Conservation (phyloP, 2,329 filamentous ascomycete species). For the Saccharata proteae region DNA sequence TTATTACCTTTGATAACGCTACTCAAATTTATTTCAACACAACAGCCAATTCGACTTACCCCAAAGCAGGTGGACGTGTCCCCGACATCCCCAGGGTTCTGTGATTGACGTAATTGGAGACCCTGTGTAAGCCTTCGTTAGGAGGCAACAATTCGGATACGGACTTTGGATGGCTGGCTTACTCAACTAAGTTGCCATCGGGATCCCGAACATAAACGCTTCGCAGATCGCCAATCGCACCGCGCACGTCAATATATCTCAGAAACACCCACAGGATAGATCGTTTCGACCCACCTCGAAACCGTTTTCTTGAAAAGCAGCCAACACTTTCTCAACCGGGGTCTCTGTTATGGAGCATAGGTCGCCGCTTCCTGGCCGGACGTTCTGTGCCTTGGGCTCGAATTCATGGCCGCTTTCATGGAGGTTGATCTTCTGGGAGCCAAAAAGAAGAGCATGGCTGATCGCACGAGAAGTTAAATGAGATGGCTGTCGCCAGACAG, state of each 20-base stretch:
- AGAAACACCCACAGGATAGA: not conserved
- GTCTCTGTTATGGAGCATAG: constrained; percentile 10
- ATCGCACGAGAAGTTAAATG: not conserved
- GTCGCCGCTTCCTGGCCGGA: constrained; percentile 10
- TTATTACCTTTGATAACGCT: too few species aligned
- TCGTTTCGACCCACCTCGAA: constrained; percentile 5
- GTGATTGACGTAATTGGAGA: too few species aligned
- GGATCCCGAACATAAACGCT: constrained; percentile 12
- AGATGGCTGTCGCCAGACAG: too few species aligned
- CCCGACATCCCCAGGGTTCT: too few species aligned
- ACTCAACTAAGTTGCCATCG: constrained; percentile 12
- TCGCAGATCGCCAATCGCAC: constrained; percentile 9
- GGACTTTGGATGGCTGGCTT: constrained; percentile 1
- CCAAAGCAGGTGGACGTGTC: too few species aligned
- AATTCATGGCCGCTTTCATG: constrained; percentile 11
- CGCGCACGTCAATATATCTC: not conserved
- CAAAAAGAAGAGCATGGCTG: constrained; percentile 10
- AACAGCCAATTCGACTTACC: too few species aligned
- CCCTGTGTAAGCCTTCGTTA: too few species aligned
- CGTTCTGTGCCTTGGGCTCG: constrained; percentile 10
- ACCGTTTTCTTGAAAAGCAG: constrained; percentile 7
- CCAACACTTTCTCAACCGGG: constrained; percentile 8
- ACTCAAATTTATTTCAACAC: too few species aligned
- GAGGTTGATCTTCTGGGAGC: constrained; percentile 11
- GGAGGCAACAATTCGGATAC: too few species aligned